Conservation (phyloP, 257 asterid species). For the Solanum habrochaites region DNA sequence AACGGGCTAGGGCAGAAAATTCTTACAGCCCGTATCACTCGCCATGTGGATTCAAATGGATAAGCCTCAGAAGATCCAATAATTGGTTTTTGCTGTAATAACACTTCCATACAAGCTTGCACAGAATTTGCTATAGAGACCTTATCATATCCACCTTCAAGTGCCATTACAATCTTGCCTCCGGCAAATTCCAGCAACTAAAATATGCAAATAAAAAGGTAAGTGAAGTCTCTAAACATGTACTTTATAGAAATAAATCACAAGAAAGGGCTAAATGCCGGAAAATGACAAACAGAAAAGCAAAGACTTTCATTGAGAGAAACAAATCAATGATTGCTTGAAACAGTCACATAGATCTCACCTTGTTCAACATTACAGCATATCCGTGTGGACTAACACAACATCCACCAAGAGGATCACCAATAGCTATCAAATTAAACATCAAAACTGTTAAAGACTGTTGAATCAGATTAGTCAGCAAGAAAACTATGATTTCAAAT, state of each 20-base stretch:
- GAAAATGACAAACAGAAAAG: neutral
- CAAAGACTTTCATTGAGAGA: neutral
- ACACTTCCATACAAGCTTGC: slow-evolving; percentile 65
- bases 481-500: neutral
- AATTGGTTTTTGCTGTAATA: slow-evolving; percentile 49
- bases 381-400: slow-evolving; percentile 76
- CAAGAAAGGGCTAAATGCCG: neutral
- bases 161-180: slow-evolving; percentile 93
- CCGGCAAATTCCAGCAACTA: slow-evolving; percentile 79
- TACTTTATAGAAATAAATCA: neutral
- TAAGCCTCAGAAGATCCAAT: slow-evolving; percentile 33
- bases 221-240: neutral
- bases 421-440: slow-evolving; percentile 45
- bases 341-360: slow-evolving; percentile 9
- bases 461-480: neutral
- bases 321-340: neutral
- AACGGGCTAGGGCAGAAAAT: neutral
- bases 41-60: slow-evolving; percentile 90
- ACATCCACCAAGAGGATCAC: slow-evolving; percentile 95
- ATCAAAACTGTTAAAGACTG: neutral
- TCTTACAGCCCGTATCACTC: slow-evolving; percentile 61
- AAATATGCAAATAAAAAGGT: slow-evolving; percentile 4
- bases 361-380: slow-evolving; percentile 83
- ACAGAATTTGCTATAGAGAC: slow-evolving; percentile 68
- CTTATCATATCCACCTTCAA: slow-evolving; percentile 94